Conservation (phyloP, 2,329 filamentous ascomycete species). For the Claviceps sp. region DNA sequence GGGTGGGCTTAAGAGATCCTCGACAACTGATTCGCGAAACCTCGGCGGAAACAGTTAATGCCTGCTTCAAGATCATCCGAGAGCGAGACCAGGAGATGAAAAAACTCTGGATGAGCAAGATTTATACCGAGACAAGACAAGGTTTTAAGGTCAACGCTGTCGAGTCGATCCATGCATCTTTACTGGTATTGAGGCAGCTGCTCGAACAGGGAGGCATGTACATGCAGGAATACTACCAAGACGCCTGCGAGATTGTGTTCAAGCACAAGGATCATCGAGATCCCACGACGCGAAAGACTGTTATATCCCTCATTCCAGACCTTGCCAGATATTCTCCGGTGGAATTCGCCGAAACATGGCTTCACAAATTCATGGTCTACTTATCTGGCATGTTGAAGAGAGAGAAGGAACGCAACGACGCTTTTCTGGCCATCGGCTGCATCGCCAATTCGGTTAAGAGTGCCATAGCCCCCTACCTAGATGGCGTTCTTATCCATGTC, state of each 20-base stretch:
- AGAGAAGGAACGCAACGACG: constrained; percentile 85
- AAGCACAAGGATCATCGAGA: constrained; percentile 90
- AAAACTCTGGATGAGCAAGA: constrained; percentile 76
- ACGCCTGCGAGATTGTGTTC: constrained; percentile 84
- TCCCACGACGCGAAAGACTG: constrained; percentile 71
- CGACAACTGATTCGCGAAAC: constrained; percentile 87
- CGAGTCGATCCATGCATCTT: constrained; percentile 85
- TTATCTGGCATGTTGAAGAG: constrained; percentile 88
- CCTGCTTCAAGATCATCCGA: constrained; percentile 90
- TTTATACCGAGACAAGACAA: constrained; percentile 71
- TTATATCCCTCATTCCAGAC: constrained; percentile 83
- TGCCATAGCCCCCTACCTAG: constrained; percentile 86
- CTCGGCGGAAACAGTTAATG: constrained; percentile 83
- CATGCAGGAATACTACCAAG: constrained; percentile 89
- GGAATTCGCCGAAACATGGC: constrained; percentile 75
- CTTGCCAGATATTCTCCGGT: constrained; percentile 84
- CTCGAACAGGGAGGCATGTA: constrained; percentile 96
- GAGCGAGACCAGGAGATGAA: constrained; percentile 84
- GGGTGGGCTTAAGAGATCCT: constrained; percentile 81
- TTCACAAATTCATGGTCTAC: constrained; percentile 96
- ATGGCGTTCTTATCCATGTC: constrained; percentile 87
- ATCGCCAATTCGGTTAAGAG: constrained; percentile 94
- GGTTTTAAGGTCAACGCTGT: constrained; percentile 71
- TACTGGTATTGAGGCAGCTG: constrained; percentile 84
- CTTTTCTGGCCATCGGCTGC: constrained; percentile 90